These are phyloP conservation scores for Fallopia convolvulus DNA, from an alignment of 148 eudicot species.

Conservation along the genomic window DNA sequence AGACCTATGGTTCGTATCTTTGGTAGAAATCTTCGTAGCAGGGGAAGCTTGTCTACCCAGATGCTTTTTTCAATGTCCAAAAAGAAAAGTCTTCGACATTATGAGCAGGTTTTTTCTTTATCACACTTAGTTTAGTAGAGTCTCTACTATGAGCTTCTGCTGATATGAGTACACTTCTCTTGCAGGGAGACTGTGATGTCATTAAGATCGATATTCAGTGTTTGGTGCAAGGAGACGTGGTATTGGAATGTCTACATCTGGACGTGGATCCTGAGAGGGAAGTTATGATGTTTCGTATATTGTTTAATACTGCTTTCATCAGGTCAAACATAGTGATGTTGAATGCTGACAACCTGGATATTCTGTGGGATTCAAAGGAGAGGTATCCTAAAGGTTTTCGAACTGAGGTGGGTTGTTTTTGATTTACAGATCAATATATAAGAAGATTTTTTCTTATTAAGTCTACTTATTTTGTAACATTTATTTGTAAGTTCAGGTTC, in stretches of 20 bases:
- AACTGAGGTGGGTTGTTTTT: constrained; percentile 60
- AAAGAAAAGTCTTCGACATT: constrained; percentile 79
- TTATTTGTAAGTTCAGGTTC: constrained; percentile 40
- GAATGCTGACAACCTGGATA: constrained; percentile 85
- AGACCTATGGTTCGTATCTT: constrained; percentile 86
- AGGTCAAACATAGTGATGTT: constrained; percentile 90
- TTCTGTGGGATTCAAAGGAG: constrained; percentile 92
- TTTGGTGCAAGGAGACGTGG: constrained; percentile 94
- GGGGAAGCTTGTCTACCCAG: constrained; percentile 77
- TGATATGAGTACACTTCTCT: constrained; percentile 14
- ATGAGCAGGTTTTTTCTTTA: constrained; percentile 51
- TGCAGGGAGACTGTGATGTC: constrained; percentile 95
- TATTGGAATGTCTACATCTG: constrained; percentile 89
- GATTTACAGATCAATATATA: background rate
- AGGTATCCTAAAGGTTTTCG: constrained; percentile 93
- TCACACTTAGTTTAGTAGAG: background rate
- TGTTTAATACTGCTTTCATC: constrained; percentile 98
- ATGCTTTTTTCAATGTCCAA: constrained; percentile 88
- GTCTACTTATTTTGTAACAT: constrained; percentile 11
- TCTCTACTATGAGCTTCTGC: constrained; percentile 11
- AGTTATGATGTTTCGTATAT: constrained; percentile 95
- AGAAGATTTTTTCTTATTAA: background rate
- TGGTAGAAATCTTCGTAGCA: constrained; percentile 85
- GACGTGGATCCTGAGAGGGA: constrained; percentile 93
- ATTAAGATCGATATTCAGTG: constrained; percentile 96